phyloP scores from a whole-genome alignment of 192 early-diverging fungal species.

The Backusella psychrophila region DNA sequence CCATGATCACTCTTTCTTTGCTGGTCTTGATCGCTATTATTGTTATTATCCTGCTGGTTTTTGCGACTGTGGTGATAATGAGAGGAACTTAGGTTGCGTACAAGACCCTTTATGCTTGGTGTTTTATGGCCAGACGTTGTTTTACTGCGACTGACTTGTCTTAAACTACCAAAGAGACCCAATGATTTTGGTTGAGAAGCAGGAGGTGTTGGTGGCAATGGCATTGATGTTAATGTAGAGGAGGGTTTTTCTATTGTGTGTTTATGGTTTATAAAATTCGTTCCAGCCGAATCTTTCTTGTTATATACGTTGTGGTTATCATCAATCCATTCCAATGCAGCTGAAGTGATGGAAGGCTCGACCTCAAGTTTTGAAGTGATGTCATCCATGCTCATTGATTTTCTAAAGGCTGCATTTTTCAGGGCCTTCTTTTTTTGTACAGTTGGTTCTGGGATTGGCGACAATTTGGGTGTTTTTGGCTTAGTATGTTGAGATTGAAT shows the following conservation, averaged over 20 bases:
- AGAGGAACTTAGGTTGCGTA: neutral
- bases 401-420: neutral
- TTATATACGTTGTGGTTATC: neutral
- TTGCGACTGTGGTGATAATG: neutral
- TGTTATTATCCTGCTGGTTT: neutral
- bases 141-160: slow-evolving; percentile 10
- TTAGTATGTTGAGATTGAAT: neutral
- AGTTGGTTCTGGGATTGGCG: neutral
- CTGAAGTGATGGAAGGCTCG: neutral
- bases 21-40: neutral
- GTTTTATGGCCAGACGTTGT: neutral
- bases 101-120: slow-evolving; percentile 5
- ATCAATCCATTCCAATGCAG: slow-evolving; percentile 9
- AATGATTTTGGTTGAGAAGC: neutral
- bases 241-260: neutral
- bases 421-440: neutral
- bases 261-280: neutral
- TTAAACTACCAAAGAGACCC: slow-evolving; percentile 18
- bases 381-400: slow-evolving; percentile 6
- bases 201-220: neutral
- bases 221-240: neutral
- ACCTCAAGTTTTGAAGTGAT: neutral
- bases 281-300: neutral
- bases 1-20: neutral
- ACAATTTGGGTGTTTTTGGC: neutral